These are phyloP conservation scores for Ammopiptanthus mongolicus DNA, from an alignment of 306 rosid genomes.

Conservation along the genomic window DNA sequence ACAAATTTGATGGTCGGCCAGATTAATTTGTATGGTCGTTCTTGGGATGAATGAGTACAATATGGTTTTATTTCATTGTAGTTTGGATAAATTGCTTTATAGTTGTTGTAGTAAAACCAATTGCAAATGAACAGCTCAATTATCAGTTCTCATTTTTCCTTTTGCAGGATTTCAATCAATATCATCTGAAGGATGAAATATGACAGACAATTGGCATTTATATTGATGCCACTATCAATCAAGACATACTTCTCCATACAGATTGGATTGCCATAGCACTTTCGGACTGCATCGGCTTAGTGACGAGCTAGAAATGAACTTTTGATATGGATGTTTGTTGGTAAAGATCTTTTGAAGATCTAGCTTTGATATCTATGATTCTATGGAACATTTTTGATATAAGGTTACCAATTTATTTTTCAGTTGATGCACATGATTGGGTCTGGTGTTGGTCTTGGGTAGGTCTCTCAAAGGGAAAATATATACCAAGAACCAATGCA, in stretches of 20 bases:
- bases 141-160: constrained; percentile 30
- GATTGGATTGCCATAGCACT: neutral
- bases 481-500: neutral
- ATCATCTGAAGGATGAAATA: constrained; percentile 26
- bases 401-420: neutral
- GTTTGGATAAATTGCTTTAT: constrained; percentile 10
- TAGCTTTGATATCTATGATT: neutral
- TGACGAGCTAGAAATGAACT: constrained; percentile 9
- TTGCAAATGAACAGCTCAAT: constrained; percentile 21
- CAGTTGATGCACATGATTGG: neutral
- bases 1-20: constrained; percentile 11
- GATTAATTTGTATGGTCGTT: too few relatives aligned
- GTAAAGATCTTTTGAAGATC: neutral
- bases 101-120: constrained; percentile 8
- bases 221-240: constrained; percentile 7
- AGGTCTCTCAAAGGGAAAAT: neutral
- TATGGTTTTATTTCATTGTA: constrained; percentile 14
- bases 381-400: neutral
- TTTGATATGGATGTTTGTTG: neutral
- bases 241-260: constrained; percentile 3
- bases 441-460: neutral
- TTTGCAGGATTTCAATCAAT: constrained; percentile 43
- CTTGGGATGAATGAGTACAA: constrained; percentile 16
- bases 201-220: constrained; percentile 7
- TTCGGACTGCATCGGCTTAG: neutral